These are phyloP conservation scores for Ensete glaucum DNA, from an alignment of 176 grass and related monocot genomes.

Conservation along the genomic window DNA sequence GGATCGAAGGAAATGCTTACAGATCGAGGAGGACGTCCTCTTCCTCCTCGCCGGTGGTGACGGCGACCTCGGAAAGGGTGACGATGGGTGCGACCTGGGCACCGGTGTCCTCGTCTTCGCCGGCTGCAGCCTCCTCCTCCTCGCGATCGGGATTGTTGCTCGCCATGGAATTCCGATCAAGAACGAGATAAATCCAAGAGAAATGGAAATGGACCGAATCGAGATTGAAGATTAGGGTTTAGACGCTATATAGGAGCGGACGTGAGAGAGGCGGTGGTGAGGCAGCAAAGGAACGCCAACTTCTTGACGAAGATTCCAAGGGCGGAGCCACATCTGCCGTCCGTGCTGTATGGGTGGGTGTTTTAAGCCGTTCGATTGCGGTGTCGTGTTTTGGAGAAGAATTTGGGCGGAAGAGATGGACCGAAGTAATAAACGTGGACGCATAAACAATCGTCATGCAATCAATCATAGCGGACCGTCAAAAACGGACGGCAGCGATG, in stretches of 20 bases:
- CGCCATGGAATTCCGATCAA: slow-evolving; percentile 21
- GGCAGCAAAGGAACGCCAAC: not conserved
- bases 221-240: not conserved
- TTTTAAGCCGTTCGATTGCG: not conserved
- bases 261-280: too few species aligned
- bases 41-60: slow-evolving; percentile 80
- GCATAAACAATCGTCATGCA: too few species aligned
- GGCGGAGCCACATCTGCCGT: not conserved
- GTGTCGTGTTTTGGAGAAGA: not conserved
- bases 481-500: too few species aligned
- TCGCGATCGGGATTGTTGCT: slow-evolving; percentile 22
- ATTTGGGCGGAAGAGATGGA: not conserved
- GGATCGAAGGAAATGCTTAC: slow-evolving; percentile 23
- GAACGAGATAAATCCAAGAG: not conserved
- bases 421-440: too few species aligned
- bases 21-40: slow-evolving; percentile 68
- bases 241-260: too few species aligned
- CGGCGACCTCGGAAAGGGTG: slow-evolving; percentile 55
- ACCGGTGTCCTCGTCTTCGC: slow-evolving; percentile 81
- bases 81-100: slow-evolving; percentile 78
- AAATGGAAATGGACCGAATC: not conserved
- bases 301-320: not conserved
- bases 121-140: slow-evolving; percentile 16
- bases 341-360: not conserved
- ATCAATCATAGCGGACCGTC: too few species aligned